These are phyloP conservation scores for Thielaviopsis euricoi DNA, from an alignment of 2,329 filamentous ascomycete genomes.

Conservation along the genomic window DNA sequence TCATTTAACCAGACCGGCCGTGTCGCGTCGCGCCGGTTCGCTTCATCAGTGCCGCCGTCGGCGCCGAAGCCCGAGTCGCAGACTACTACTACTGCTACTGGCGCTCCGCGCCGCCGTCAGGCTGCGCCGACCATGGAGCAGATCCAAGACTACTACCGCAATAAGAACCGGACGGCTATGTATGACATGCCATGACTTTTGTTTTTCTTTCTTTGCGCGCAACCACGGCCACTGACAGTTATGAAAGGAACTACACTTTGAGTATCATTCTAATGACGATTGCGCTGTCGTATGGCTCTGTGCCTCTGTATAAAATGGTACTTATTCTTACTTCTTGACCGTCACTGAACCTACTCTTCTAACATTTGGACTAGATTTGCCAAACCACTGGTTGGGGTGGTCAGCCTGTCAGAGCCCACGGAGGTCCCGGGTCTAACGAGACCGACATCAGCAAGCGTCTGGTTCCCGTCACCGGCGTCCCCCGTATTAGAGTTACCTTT, in stretches of 20 bases:
- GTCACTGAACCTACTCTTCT: constrained; percentile 2
- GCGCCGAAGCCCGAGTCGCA: not conserved
- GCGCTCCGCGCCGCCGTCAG: constrained; percentile 17
- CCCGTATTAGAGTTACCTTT: constrained; percentile 88
- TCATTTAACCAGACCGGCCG: constrained; percentile 10
- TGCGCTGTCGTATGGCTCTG: constrained; percentile 66
- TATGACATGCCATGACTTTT: constrained; percentile 18
- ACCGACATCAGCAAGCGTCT: constrained; percentile 60
- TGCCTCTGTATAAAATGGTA: constrained; percentile 79
- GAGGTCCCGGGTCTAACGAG: constrained; percentile 30
- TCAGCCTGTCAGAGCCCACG: constrained; percentile 72
- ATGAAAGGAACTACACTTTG: constrained; percentile 50
- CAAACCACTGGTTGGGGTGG: constrained; percentile 83
- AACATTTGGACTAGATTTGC: constrained; percentile 43
- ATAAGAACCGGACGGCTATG: constrained; percentile 48
- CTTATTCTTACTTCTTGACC: constrained; percentile 8
- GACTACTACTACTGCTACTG: constrained; percentile 14
- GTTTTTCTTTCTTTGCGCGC: not conserved
- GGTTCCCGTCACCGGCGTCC: constrained; percentile 61
- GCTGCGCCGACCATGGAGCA: constrained; percentile 37
- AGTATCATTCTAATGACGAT: constrained; percentile 67
- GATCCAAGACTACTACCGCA: constrained; percentile 45
- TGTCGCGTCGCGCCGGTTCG: constrained; percentile 8
- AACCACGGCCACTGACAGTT: not conserved
- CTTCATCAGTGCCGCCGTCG: constrained; percentile 7